A percentile compares a stretch with the other conserved stretches of the same genome.
These are phyloP conservation scores for Globisporangium cederbergense DNA, from an alignment of 352 stramenopile species.

Conservation along the genomic window DNA sequence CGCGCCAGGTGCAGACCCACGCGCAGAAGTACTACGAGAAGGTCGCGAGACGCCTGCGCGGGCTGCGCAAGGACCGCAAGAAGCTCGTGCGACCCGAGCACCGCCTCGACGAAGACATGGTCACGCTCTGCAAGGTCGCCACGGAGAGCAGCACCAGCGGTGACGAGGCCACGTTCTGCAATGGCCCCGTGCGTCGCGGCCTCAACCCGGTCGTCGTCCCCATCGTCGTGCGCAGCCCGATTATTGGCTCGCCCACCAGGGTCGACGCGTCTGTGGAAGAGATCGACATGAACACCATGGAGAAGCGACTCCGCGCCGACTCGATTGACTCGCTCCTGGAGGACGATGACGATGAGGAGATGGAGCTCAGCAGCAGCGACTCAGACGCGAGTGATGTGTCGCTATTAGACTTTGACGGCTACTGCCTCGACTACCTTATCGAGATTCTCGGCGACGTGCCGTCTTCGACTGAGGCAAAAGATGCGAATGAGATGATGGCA, in stretches of 20 bases:
- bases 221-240: neutral
- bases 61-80: constrained; percentile 12
- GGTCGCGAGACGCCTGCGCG: too few relatives aligned
- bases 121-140: constrained; percentile 21
- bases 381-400: neutral
- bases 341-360: neutral
- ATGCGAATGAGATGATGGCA: neutral
- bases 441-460: constrained; percentile 4
- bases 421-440: constrained; percentile 18
- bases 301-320: constrained; percentile 1
- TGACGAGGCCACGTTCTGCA: neutral
- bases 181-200: constrained; percentile 4
- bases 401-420: constrained; percentile 15
- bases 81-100: constrained; percentile 18
- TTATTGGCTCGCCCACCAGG: constrained; percentile 1
- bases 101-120: constrained; percentile 20
- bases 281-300: constrained; percentile 4
- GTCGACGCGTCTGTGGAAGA: constrained; percentile 9
- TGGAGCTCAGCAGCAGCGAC: constrained; percentile 14
- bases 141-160: neutral
- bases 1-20: too few relatives aligned
- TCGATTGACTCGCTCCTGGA: constrained; percentile 9
- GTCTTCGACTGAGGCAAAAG: neutral
- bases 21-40: too few relatives aligned
- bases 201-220: constrained; percentile 10